phyloP scores from a whole-genome alignment of 306 rosid genomes.

The Sophora flavescens region DNA sequence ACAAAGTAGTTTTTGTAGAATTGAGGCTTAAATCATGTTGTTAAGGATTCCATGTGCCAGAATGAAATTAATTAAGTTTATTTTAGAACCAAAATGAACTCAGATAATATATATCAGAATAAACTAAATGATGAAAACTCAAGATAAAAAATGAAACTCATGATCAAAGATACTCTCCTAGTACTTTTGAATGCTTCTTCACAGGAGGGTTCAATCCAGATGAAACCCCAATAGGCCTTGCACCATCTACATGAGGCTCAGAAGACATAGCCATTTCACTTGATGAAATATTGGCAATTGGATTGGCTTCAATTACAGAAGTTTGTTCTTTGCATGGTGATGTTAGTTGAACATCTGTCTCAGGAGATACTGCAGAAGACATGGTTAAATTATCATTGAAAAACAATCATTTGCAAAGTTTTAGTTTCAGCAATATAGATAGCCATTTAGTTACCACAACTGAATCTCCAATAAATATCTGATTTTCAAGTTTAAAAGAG shows the following conservation, averaged over 20 bases:
- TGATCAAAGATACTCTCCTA: constrained; percentile 25
- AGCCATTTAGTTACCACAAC: constrained; percentile 12
- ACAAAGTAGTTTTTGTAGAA: constrained; percentile 18
- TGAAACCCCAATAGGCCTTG: constrained; percentile 9
- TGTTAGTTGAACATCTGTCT: background rate
- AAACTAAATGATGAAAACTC: background rate
- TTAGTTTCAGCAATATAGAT: constrained; percentile 3
- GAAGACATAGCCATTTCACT: background rate
- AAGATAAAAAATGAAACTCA: background rate
- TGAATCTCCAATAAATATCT: background rate
- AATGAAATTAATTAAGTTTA: background rate
- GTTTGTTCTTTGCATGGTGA: background rate
- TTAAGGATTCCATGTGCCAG: constrained; percentile 26
- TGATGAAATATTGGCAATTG: background rate
- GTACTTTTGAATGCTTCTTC: background rate
- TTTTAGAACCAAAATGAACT: background rate
- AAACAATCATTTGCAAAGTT: background rate
- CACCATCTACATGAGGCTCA: constrained; percentile 3
- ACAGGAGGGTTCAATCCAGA: background rate
- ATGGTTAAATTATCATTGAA: background rate
- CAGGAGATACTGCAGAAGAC: background rate
- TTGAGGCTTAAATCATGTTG: constrained; percentile 14
- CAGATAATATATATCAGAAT: background rate
- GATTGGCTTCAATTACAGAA: background rate
- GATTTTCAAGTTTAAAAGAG: too few species aligned